These are phyloP conservation scores for Periglandula ipomoeae DNA, from an alignment of 2,329 filamentous ascomycete species.

Conservation along the genomic window DNA sequence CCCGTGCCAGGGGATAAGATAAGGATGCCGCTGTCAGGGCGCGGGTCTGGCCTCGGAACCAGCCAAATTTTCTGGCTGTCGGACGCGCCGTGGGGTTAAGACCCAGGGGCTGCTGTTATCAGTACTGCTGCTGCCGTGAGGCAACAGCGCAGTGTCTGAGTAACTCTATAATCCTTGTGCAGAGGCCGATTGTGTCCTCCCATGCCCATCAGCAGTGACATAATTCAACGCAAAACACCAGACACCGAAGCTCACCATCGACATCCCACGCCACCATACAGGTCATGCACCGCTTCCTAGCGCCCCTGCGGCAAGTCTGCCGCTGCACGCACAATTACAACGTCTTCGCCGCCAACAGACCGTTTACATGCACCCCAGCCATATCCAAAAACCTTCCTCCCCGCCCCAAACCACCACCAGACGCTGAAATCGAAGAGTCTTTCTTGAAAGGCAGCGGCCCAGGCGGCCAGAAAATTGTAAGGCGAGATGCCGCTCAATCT, in stretches of 20 bases:
- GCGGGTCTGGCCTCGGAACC: too few species aligned
- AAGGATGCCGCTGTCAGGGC: not conserved
- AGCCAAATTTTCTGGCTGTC: too few species aligned
- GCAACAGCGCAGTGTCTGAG: too few species aligned
- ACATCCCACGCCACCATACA: not conserved
- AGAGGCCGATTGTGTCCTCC: too few species aligned
- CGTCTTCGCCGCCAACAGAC: conserved; percentile 2
- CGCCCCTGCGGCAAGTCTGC: not conserved
- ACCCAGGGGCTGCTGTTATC: too few species aligned
- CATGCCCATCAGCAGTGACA: too few species aligned
- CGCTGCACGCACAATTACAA: not conserved
- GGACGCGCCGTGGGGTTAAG: too few species aligned
- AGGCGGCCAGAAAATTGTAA: conserved; percentile 88
- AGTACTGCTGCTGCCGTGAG: too few species aligned
- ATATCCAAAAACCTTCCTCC: conserved; percentile 55
- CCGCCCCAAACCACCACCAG: conserved; percentile 61
- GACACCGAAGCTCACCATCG: not conserved
- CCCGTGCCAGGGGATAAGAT: not conserved
- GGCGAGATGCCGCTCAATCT: conserved; percentile 11
- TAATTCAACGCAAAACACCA: not conserved
- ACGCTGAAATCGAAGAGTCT: conserved; percentile 70
- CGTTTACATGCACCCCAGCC: conserved; percentile 23
- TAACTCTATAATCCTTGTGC: too few species aligned
- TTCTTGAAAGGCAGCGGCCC: conserved; percentile 90
- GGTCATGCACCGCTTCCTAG: conserved; percentile 4